Conservation (phyloP, 176 grass and related monocot species). For the Echinochloa phyllopogon region DNA sequence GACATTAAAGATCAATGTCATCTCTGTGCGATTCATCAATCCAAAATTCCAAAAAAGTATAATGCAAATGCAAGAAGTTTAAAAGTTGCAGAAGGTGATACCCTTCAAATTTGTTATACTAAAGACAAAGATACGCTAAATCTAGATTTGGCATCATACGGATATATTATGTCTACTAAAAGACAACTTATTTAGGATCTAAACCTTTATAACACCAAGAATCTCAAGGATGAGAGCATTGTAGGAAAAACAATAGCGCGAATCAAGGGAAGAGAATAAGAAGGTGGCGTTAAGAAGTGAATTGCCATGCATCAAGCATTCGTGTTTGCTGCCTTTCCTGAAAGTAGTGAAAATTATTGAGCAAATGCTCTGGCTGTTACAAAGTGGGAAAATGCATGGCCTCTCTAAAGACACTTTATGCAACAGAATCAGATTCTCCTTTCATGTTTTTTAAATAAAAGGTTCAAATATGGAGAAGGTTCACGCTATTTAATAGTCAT, state of each 20-base stretch:
- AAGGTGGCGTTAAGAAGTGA: conserved; percentile 17
- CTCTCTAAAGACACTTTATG: conserved; percentile 52
- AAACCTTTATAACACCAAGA: background rate
- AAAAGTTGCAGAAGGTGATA: conserved; percentile 3
- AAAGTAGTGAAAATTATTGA: conserved; percentile 39
- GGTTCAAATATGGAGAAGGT: conserved; percentile 18
- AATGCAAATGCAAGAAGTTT: conserved; percentile 21
- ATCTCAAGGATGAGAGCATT: conserved; percentile 16
- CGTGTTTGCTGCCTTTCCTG: conserved; percentile 33
- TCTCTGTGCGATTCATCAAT: background rate
- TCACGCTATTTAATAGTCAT: conserved; percentile 10
- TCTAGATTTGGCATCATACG: conserved; percentile 8
- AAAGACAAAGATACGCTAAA: conserved; percentile 22
- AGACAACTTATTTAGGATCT: conserved; percentile 27
- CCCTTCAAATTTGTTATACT: conserved; percentile 15
- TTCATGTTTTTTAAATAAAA: conserved; percentile 44
- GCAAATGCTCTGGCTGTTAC: conserved; percentile 29
- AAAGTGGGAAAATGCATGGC: conserved; percentile 43
- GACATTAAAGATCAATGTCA: background rate
- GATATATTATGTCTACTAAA: conserved; percentile 23
- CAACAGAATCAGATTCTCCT: conserved; percentile 69
- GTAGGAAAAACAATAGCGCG: conserved; percentile 15
- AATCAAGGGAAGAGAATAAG: conserved; percentile 29
- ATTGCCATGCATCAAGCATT: conserved; percentile 17
- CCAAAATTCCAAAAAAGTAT: conserved; percentile 7